Base-by-base conservation (phyloP, 2,329 filamentous ascomycete genomes). In the Curvularia lunata region DNA sequence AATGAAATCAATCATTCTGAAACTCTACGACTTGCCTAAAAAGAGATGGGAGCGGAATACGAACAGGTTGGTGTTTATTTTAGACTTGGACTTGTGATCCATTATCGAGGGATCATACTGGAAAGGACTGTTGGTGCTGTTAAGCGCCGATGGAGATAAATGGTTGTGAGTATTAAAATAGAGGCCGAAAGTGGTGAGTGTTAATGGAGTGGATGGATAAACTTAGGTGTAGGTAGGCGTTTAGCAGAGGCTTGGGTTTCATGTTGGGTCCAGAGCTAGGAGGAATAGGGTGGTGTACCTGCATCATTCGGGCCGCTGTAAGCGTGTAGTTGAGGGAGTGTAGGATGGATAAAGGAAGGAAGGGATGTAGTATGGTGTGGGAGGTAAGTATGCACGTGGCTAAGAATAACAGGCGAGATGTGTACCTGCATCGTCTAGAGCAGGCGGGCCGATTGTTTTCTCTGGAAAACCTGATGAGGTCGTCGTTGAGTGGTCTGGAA, bases 391-490 rank as follows among this genome's bases (percentile, higher is more conserved):
- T 30, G 30, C 53, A 27, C 25, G 37, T 5, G 30, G 52, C 62
- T 63, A 65, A 65, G 62, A 65, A 61, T 64, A 63, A 55, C 32
- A 50, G 28, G 30, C 42, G 37, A 60, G 42, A n/a, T 28, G 32
- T 59, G 54, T 64, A 59, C 59, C 56, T 64, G 62, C 56, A 40
- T 68, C 45, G 61, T 56, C 57, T 37, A 46, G 48, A 56, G 41
- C 54, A 60, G 41, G 53, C 56, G 61, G 54, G 48, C 54, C 61
- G 58, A 49, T 32, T 41, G 49, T 43, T 40, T 55, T 40, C 7
- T 47, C 42, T 53, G 48, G 49, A 28, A 23, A 38, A 48, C 34
- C 28, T 45, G 41, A 52, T 19, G 27, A 42, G 52, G 34, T 25
- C 6, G 23, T 25, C 6, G 23, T 25, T 48, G 10, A 30, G 53